Evolutionary conservation across 768 basidiomycete genomes (phyloP), one percentile per base, ranked within the genome.

Genomic region (Boletus vinaceobasis): DNA sequence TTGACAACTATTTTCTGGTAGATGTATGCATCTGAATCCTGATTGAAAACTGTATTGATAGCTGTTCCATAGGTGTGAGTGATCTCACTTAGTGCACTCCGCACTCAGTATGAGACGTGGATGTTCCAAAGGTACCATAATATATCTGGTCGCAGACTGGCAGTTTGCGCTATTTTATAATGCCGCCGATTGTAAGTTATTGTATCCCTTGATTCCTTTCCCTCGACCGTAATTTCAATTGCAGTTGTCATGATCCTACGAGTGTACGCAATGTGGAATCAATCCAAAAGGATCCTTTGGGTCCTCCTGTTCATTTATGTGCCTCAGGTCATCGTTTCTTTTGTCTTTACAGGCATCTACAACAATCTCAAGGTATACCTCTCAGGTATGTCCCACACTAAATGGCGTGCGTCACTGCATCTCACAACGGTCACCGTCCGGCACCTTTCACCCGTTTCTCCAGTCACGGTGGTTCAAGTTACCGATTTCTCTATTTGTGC

Each of bases 161-260:
- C 9, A 3, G 10, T 43, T 43, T 3, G 15, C 9, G 5, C 9
- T 43, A 43, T 27, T 27, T 13, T 38, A 19, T 17, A 38, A 17
- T 43, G 29, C 26, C 11, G 27, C 43, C 5, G 43, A 44, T 10
- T 44, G 43, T 44, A 6, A 44, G 43, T n/a, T 19, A 19, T 5
- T 19, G 40, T 7, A 5, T 8, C 19, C 10, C n/a, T 1, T 1
- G 8, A 27, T 47, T 50, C 35, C 3, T 42, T 42, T 29, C 4
- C 15, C 7, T 14, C 19, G 10, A 23, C 27, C 3, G 15, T 26
- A 7, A 15, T n/a, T 47, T 26, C 7, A 8, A 9, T 42, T 0
- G 17, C 13, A 53, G 53, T 32, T 4, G 39, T 53, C 6, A 53
- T 53, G 53, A 27, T 53, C 15, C 23, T 49, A n/a, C 32, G 53